Evolutionary conservation across 2,329 filamentous ascomycete species (phyloP), one percentile per base, ranked within the genome.

Genomic region (Exophiala alcalophila): DNA sequence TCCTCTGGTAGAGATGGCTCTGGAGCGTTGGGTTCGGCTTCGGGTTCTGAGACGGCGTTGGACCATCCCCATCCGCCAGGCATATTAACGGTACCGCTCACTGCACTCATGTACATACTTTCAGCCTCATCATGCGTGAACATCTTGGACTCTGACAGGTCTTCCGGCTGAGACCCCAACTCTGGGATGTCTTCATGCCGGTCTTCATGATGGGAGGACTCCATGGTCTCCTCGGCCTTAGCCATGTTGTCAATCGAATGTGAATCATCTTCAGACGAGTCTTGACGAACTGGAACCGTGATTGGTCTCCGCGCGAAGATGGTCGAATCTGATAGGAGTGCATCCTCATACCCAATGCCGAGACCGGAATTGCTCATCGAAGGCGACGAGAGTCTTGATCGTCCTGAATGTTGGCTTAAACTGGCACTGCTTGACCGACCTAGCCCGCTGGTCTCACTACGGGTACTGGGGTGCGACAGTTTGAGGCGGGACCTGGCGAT

Each of bases 51-150:
- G 8, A 12, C 15, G 14, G 30, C 36, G 16, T 23, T 26, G 11
- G 51, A 45, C 42, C 39, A 51, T 16, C 20, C 39, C 33, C 49
- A 50, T 10, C 38, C 51, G 20, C 51, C 51, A 12, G 51, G 51
- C 46, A 54, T 54, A 20, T 40, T 27, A 2, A 34, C 23, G 18
- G 28, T 34, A 29, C 43, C 49, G 44, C 74, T 78, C 41, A 80
- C 67, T 8, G 76, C 79, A 57, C 80, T 73, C 69, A 73, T 70
- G 44, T 73, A 73, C 62, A 73, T 66, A 50, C 70, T 73, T 42
- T 70, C 63, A n/a, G 70, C 70, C 54, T 73, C 68, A 44, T 72
- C 68, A 42, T 69, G 66, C 28, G 66, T 69, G 43, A 71, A 73
- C 31, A 71, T 53, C 48, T 60, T 69, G 3, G 70, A 73, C 44